These are phyloP conservation scores for Ceratocystis smalleyi DNA, from an alignment of 2,329 filamentous ascomycete species.

Conservation along the genomic window DNA sequence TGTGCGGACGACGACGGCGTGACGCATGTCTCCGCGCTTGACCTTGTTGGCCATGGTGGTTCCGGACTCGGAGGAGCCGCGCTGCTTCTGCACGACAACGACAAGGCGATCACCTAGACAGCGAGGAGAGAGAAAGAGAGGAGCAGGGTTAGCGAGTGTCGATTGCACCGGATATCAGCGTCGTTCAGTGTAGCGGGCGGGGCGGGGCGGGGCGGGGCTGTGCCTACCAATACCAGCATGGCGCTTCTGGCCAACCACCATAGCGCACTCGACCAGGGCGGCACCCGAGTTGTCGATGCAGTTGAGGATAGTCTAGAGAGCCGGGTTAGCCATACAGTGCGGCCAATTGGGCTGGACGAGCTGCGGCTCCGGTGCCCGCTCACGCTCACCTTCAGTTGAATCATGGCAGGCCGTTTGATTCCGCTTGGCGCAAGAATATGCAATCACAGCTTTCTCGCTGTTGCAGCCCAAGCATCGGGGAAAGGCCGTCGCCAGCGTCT, in stretches of 20 bases:
- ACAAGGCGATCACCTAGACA: slow-evolving; percentile 80
- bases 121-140: not conserved
- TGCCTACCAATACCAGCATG: slow-evolving; percentile 68
- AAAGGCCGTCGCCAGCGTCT: slow-evolving; percentile 1
- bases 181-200: not conserved
- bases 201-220: no score
- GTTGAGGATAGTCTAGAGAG: slow-evolving; percentile 72
- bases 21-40: slow-evolving; percentile 86
- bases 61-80: slow-evolving; percentile 54
- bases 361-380: not conserved
- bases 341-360: not conserved
- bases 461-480: not conserved
- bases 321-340: not conserved
- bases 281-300: slow-evolving; percentile 99
- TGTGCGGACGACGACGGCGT: slow-evolving; percentile 88
- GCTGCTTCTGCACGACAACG: slow-evolving; percentile 87
- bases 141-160: not conserved
- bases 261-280: slow-evolving; percentile 88
- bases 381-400: slow-evolving; percentile 65
- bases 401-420: slow-evolving; percentile 46
- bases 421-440: not conserved
- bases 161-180: not conserved
- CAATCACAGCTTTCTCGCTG: not conserved
- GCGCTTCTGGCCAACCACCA: slow-evolving; percentile 80
- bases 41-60: slow-evolving; percentile 76